These are phyloP conservation scores for Arabidopsis hybrid DNA, from an alignment of 441 rosid genomes.

Conservation along the genomic window DNA sequence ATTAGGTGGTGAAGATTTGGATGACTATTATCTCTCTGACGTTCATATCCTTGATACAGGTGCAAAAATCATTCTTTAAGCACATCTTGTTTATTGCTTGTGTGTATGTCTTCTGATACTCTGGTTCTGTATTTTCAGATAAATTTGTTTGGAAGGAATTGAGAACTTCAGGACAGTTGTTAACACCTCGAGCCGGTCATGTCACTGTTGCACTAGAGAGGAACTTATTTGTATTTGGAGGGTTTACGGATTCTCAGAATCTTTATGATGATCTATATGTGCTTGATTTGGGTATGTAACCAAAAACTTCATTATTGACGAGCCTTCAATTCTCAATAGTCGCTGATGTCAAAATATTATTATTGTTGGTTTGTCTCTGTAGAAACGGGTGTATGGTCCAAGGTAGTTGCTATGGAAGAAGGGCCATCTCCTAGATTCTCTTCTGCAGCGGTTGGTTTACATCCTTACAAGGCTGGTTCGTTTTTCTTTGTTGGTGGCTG, in stretches of 20 bases:
- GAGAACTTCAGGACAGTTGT: conserved; percentile 66
- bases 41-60: conserved; percentile 97
- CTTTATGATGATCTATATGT: conserved; percentile 77
- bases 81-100: conserved; percentile 15
- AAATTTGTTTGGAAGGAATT: conserved; percentile 86
- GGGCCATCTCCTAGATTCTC: conserved; percentile 96
- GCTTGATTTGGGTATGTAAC: conserved; percentile 84
- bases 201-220: conserved; percentile 83
- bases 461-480: conserved; percentile 76
- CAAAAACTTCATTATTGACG: not conserved
- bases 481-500: conserved; percentile 92
- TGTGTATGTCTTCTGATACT: conserved; percentile 31
- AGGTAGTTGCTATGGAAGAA: conserved; percentile 64
- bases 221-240: conserved; percentile 88
- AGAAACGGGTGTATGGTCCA: conserved; percentile 88
- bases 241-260: conserved; percentile 86
- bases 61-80: conserved; percentile 38
- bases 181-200: conserved; percentile 96
- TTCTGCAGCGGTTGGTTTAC: conserved; percentile 83
- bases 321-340: not conserved
- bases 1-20: conserved; percentile 95
- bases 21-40: conserved; percentile 87
- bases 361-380: conserved; percentile 17
- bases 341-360: conserved; percentile 5
- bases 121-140: conserved; percentile 51